Base-by-base conservation (phyloP, 108 stramenopile genomes). In the Pseudonitzschia pungens region DNA sequence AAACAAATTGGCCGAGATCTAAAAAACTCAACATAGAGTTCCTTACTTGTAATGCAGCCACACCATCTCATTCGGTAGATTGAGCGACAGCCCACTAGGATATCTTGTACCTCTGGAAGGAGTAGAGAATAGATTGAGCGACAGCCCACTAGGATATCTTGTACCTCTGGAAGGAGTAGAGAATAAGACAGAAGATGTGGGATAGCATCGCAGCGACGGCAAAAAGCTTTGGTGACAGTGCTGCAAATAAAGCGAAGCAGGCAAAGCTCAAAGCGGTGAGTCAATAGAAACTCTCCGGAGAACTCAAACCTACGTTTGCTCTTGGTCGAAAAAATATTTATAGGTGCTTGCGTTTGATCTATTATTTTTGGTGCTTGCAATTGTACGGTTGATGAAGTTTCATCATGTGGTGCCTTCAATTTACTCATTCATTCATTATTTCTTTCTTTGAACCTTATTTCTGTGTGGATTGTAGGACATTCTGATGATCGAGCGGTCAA, bases 401-500 rank as follows among this genome's bases (percentile, higher is more conserved):
- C 57, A 14, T 54, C 57, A 14, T 58, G 26, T 15, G 29, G 7
- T 58, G 6, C 10, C n/a, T n/a, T 51, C n/a, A 51, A n/a, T 51
- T 51, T 4, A 51, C 3, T 51, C 50, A n/a, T 51, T 51, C 9
- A 16, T 51, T 51, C n/a, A n/a, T n/a, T n/a, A n/a, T n/a, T n/a
- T n/a, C n/a, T n/a, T n/a, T n/a, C n/a, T n/a, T 51, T 10, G 3
- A 16, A 51, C 50, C 9, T n/a, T 51, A 9, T 51, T 51, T 51
- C 20, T 51, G 7, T 58, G 8, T 4, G 29, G 4, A 58, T 27
- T 16, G 40, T 40, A 62, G 60, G 93, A 94, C 57, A 58, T 94
- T 16, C 64, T 90, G 66, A 66, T 92, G 72, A 73, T 87, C 43
- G 91, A 94, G 54, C 86, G 89, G 1, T 85, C 90, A n/a, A 84